Base-by-base conservation (phyloP, 2,329 filamentous ascomycete species). In the Fusarium hainanense region DNA sequence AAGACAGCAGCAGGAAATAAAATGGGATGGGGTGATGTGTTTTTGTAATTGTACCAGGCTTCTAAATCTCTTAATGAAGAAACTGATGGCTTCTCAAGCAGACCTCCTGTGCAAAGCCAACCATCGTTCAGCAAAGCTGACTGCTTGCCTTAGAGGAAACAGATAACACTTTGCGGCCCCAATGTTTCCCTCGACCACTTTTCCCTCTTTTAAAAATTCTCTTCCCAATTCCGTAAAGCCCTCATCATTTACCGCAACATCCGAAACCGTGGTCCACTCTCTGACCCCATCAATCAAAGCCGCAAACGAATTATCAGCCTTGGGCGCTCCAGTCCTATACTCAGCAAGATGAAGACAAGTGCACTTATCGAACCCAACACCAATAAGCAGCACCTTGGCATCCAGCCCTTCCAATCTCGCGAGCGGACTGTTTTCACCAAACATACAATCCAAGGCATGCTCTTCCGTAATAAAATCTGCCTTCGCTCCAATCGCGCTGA, bases 321-420 rank as follows among this genome's bases (percentile, higher is more conserved):
- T 63, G 1, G 23, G 14, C 8, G 42, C 11, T 2, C 21, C 20
- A 13, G 20, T 25, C 8, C 60, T 56, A 12, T 63, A 63, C 28
- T 63, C 58, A 4, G 58, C 60, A 2, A 63, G 23, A 30, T 63
- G 60, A 23, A 63, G 32, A n/a, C 58, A 49, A 2, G 49, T 63
- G 11, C 60, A 63, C 7, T n/a, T 23, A n/a, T 48, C 9, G 1
- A 63, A 63, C 0, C 18, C 49, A 13, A 48, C 60, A 16, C 60
- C 58, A 1, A 63, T 4, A 2, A 63, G 60, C 2, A 63, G 0
- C 1, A 63, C 34, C 9, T 63, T 63, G 0, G 58, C 51, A 7
- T 42, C 41, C 0, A 56, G 8, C 1, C 56, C 34, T 48, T 63
- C 58, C 7, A 63, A 13, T 0, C 48, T 14, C 13, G 48, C 58